These are phyloP conservation scores for Sarocladium oryzae DNA, from an alignment of 2,329 filamentous ascomycete species.

Conservation along the genomic window DNA sequence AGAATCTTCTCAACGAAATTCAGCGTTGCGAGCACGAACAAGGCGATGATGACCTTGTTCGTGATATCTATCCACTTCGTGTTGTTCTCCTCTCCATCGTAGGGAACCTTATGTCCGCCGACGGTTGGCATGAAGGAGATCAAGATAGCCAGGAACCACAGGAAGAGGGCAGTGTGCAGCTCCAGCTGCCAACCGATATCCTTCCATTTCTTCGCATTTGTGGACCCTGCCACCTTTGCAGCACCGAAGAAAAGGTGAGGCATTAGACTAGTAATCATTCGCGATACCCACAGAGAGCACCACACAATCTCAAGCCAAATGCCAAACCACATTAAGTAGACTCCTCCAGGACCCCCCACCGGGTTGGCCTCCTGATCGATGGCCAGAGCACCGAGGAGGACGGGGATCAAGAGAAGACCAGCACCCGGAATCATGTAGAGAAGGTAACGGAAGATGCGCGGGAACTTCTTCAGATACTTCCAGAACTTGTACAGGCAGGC, in stretches of 20 bases:
- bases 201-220: conserved; percentile 87
- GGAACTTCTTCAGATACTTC: conserved; percentile 40
- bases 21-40: conserved; percentile 73
- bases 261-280: conserved; percentile 46
- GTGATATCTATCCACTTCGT: conserved; percentile 67
- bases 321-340: conserved; percentile 80
- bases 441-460: conserved; percentile 42
- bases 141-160: conserved; percentile 85
- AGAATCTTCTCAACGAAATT: conserved; percentile 90
- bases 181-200: conserved; percentile 83
- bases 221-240: conserved; percentile 70
- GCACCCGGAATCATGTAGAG: conserved; percentile 42
- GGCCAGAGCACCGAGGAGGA: conserved; percentile 37
- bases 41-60: conserved; percentile 77
- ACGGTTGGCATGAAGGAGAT: conserved; percentile 82
- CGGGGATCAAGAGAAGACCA: conserved; percentile 37
- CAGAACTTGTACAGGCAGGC: conserved; percentile 34
- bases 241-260: conserved; percentile 41
- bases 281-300: conserved; percentile 78
- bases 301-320: conserved; percentile 94
- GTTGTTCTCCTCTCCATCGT: conserved; percentile 36
- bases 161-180: conserved; percentile 76
- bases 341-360: conserved; percentile 62
- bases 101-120: conserved; percentile 45
- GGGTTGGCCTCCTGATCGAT: conserved; percentile 34